Base-by-base conservation (phyloP, 768 basidiomycete species). In the Sistotremastrum suecicum region DNA sequence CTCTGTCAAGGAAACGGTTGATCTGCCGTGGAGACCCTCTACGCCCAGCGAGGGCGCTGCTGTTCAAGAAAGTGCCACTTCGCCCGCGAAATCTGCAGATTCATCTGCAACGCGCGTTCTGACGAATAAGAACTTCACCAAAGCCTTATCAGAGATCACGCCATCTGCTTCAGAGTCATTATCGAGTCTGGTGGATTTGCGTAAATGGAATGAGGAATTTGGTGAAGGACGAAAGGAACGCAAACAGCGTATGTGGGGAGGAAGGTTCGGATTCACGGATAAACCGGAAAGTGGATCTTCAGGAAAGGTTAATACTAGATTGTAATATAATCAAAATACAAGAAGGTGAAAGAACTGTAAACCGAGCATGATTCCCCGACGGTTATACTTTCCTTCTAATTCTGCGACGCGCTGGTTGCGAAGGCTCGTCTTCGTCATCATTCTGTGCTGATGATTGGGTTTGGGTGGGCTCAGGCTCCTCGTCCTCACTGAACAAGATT, bases 171-270 rank as follows among this genome's bases (percentile, higher is more conserved):
- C 89, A 3, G 91, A 94, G 61, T 69, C 75, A 8, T 64, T 85
- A 3, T 84, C 83, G 41, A 83, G 74, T 42, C 73, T 88, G 34
- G 65, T 78, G 1, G 83, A 83, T 47, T 65, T 90, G 39, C 74
- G 81, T 39, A 83, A 81, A 63, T 92, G 88, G 88, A 91, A 94
- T 50, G 84, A 91, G 41, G 85, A 92, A 58, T 92, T 90, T 60
- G 91, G 92, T 29, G 90, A 94, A 60, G 89, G 88, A 4, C 65
- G 74, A 11, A 73, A 68, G 51, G 75, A 80, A 35, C 75, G 72
- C 44, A 79, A 70, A 55, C 74, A 74, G 35, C 72, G 74, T 54
- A 80, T 83, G 34, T 90, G 91, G 76, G 92, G 91, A 29, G 87
- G 79, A 48, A 71, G 73, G 41, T 97, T 97, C 60, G 91, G 91